A percentile compares a stretch with the other conserved stretches of the same genome.
These are phyloP conservation scores for Pseudovirgaria hyperparasitica DNA, from an alignment of 2,329 filamentous ascomycete species.

Conservation along the genomic window DNA sequence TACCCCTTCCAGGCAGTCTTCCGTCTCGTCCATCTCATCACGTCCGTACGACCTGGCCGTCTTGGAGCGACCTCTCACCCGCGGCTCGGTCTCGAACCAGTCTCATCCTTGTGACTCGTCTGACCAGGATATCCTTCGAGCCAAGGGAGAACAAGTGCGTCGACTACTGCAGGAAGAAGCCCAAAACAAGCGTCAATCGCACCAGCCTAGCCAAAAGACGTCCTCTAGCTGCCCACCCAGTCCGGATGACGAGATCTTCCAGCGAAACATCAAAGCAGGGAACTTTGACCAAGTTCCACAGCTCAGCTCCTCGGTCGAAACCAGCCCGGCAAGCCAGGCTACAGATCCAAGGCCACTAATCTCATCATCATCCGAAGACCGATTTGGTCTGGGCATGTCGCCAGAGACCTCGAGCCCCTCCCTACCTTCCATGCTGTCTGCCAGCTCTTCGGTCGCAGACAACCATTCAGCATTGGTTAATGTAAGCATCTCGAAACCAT, in stretches of 20 bases:
- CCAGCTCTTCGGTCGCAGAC: conserved; percentile 30
- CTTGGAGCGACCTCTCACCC: conserved; percentile 12
- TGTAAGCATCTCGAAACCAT: conserved; percentile 21
- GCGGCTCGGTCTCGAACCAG: conserved; percentile 9
- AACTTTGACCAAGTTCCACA: conserved; percentile 14
- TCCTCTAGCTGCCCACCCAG: conserved; percentile 39
- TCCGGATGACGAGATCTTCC: conserved; percentile 29
- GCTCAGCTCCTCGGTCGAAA: conserved; percentile 21
- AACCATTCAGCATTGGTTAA: conserved; percentile 21
- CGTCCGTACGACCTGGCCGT: conserved; percentile 14
- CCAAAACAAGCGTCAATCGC: conserved; percentile 15
- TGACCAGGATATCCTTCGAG: conserved; percentile 21
- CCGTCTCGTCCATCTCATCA: conserved; percentile 24
- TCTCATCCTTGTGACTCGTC: conserved; percentile 11
- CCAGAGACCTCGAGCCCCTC: conserved; percentile 39
- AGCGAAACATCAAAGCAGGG: conserved; percentile 16
- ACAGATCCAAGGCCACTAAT: conserved; percentile 15
- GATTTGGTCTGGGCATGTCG: conserved; percentile 33
- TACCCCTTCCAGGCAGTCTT: conserved; percentile 24
- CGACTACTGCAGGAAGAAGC: conserved; percentile 19
- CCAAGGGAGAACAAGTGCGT: conserved; percentile 25
- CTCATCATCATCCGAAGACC: conserved; percentile 36
- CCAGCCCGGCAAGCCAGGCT: conserved; percentile 23
- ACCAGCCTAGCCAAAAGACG: conserved; percentile 16
- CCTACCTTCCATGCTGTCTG: conserved; percentile 37